These are phyloP conservation scores for Hylodesmum podocarpum DNA, from an alignment of 306 rosid species.

Conservation along the genomic window DNA sequence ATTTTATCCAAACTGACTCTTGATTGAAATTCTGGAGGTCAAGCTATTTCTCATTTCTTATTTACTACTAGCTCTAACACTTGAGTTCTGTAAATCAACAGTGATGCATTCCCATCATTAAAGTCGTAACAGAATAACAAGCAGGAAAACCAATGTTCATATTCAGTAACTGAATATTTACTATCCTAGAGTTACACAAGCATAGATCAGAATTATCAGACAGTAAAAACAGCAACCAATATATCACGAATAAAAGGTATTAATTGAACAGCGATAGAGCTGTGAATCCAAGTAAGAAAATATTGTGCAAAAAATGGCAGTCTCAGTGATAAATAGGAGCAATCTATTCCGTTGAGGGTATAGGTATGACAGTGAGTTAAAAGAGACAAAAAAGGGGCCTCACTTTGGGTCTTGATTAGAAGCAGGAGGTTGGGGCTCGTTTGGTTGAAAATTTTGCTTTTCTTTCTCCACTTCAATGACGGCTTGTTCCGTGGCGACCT, in stretches of 20 bases:
- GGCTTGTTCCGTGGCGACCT: too few species aligned
- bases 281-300: slow-evolving; percentile 5
- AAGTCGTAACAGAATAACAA: not conserved
- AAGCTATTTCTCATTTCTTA: not conserved
- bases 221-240: not conserved
- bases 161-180: not conserved
- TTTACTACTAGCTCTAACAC: slow-evolving; percentile 11
- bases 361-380: not conserved
- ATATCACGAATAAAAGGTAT: not conserved
- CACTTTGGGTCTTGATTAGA: slow-evolving; percentile 18
- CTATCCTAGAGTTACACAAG: not conserved
- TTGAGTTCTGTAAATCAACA: not conserved
- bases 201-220: not conserved
- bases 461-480: too few species aligned
- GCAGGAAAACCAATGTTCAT: not conserved
- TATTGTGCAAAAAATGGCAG: slow-evolving; percentile 24
- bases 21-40: not conserved
- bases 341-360: not conserved
- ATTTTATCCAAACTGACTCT: not conserved
- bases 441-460: too few species aligned
- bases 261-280: not conserved
- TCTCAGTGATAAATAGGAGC: not conserved
- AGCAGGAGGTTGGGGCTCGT: not conserved
- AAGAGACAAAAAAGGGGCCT: not conserved
- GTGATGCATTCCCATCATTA: not conserved